Evolutionary conservation across 2,329 filamentous ascomycete genomes (phyloP).

Genomic region (Anthostomella pinea): DNA sequence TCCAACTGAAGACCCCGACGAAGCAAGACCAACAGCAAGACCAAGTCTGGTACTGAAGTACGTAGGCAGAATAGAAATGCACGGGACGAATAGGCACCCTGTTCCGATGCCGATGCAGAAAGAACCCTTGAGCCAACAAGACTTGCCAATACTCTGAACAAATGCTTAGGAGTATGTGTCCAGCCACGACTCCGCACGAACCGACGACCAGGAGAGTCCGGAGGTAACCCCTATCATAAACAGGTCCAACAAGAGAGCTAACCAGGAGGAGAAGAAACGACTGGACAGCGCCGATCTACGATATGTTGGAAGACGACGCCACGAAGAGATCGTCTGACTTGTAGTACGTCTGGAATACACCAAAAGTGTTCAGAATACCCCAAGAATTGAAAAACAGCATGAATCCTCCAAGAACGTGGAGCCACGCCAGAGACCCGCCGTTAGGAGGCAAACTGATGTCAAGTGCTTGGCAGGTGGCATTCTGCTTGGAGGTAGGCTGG

Average conservation of each 20-base stretch:
- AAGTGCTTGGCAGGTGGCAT: too few species aligned
- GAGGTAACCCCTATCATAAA: conserved; percentile 12
- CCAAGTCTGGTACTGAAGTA: conserved; percentile 32
- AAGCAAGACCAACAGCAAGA: conserved; percentile 33
- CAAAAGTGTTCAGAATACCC: conserved; percentile 22
- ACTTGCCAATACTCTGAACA: conserved; percentile 37
- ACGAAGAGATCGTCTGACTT: conserved; percentile 30
- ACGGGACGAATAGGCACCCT: conserved; percentile 39
- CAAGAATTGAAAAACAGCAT: conserved; percentile 22
- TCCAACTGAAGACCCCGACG: conserved; percentile 32
- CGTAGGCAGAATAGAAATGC: conserved; percentile 30
- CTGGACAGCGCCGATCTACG: conserved; percentile 43
- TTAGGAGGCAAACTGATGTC: too few species aligned
- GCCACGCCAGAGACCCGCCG: too few species aligned
- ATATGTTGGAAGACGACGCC: conserved; percentile 39
- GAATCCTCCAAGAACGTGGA: too few species aligned
- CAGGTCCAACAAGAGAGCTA: conserved; percentile 33
- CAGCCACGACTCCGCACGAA: conserved; percentile 33
- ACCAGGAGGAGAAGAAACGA: conserved; percentile 30
- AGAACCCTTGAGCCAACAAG: conserved; percentile 41
- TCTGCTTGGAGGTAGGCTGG: too few species aligned
- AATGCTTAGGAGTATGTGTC: conserved; percentile 37
- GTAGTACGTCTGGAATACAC: conserved; percentile 43
- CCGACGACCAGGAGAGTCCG: conserved; percentile 23
- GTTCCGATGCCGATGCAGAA: conserved; percentile 42